Base-by-base conservation (phyloP, 2,329 filamentous ascomycete species). In the Neopestalotiopsis sp. region DNA sequence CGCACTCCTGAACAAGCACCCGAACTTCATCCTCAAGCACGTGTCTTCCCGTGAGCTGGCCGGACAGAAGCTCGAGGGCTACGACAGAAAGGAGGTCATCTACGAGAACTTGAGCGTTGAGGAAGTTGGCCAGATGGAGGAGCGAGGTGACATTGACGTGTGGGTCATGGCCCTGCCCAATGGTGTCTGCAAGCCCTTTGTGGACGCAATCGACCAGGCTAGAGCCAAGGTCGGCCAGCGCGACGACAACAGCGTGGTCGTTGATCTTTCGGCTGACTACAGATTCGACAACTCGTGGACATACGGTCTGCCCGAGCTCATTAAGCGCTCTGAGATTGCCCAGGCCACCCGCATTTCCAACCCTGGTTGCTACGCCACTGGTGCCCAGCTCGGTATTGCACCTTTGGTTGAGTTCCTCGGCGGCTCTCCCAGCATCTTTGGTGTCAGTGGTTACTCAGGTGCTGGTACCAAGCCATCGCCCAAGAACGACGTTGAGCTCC, bases 111-210 rank as follows among this genome's bases (percentile, higher is more conserved):
- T 98, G 59, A 91, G 89, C 68, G 89, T 94, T 6, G 95, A 98
- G 73, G 95, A 98, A 74, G 91, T 97, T 13, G 90, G 90, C 71
- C 88, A 90, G 69, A 94, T 98, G 89, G 93, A 96, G 71, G 91
- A 92, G 78, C 90, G 91, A 40, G 92, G 93, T 65, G 89, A 95
- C 76, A 91, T 98, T 64, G 95, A 98, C 83, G 96, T 93, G 83
- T 98, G 95, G 95, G 93, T 98, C 59, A 96, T 98, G 93, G 96
- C 96, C 45, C 89, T 98, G 38, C 96, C 95, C 59, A 99, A 98
- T 77, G 93, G 94, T 70, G 94, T 97, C 64, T 98, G 94, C 89
- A 93, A 94, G 83, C 95, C 96, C 0, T 99, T 92, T 74, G 92
- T 98, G 10, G 94, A 98, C 72, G 95, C 95, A 7, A 89, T 98